Conservation (phyloP, 2,329 filamentous ascomycete species). For the Hypoxylon sp. region DNA sequence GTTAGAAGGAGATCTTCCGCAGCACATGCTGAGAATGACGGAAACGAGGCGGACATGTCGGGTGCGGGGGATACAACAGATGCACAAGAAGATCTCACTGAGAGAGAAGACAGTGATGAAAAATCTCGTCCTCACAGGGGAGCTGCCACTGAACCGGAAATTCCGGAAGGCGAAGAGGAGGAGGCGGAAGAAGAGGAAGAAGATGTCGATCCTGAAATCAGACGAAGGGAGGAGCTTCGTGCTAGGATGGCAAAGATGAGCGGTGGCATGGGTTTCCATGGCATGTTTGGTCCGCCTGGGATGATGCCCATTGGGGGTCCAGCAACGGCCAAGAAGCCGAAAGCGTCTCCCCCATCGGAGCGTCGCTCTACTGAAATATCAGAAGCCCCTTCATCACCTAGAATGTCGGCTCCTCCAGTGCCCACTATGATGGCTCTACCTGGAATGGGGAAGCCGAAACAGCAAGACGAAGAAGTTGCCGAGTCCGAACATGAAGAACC, state of each 20-base stretch:
- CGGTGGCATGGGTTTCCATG: conserved; percentile 89
- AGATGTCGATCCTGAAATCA: conserved; percentile 88
- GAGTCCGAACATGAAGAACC: conserved; percentile 65
- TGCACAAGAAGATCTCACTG: conserved; percentile 72
- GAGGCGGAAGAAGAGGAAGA: conserved; percentile 90
- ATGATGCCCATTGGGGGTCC: conserved; percentile 73
- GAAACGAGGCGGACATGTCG: conserved; percentile 76
- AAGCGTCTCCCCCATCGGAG: conserved; percentile 59
- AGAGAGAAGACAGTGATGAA: conserved; percentile 82
- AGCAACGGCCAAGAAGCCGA: conserved; percentile 70
- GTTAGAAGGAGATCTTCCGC: conserved; percentile 69
- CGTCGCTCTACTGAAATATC: conserved; percentile 61
- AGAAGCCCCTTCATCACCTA: conserved; percentile 60
- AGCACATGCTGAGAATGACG: conserved; percentile 66
- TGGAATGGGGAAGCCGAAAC: conserved; percentile 75
- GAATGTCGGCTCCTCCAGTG: conserved; percentile 66
- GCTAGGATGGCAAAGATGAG: conserved; percentile 99
- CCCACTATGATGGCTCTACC: conserved; percentile 76
- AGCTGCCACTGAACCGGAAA: conserved; percentile 54
- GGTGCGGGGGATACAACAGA: conserved; percentile 76
- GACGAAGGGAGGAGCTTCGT: conserved; percentile 87
- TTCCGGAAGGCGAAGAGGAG: conserved; percentile 70
- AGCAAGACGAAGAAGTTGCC: conserved; percentile 59
- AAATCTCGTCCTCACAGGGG: conserved; percentile 61
- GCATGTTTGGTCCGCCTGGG: conserved; percentile 85